These are phyloP conservation scores for Mycocentrospora acerina DNA, from an alignment of 2,329 filamentous ascomycete genomes.

Conservation along the genomic window DNA sequence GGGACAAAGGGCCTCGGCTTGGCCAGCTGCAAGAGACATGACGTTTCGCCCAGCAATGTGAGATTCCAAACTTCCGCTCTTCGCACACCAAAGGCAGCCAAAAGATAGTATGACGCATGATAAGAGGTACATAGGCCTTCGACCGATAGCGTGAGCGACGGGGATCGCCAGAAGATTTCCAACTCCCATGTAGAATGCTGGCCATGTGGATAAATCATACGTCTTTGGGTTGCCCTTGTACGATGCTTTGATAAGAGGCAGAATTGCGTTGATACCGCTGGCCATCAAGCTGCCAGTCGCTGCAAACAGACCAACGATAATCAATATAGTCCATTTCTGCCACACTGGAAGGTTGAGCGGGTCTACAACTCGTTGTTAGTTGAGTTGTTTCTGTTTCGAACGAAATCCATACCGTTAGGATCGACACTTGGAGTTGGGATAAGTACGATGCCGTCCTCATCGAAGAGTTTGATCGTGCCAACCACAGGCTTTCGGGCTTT, in stretches of 20 bases:
- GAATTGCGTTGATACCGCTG: slow-evolving; percentile 12
- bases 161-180: slow-evolving; percentile 12
- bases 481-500: slow-evolving; percentile 14
- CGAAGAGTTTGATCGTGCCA: slow-evolving; percentile 10
- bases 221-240: slow-evolving; percentile 8
- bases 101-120: slow-evolving; percentile 10
- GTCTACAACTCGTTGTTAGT: slow-evolving; percentile 1
- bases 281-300: slow-evolving; percentile 11
- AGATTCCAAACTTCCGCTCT: slow-evolving; percentile 6
- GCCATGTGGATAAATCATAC: slow-evolving; percentile 11
- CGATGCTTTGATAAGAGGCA: slow-evolving; percentile 6
- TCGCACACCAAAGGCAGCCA: slow-evolving; percentile 11
- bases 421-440: slow-evolving; percentile 12
- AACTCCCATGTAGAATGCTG: slow-evolving; percentile 14
- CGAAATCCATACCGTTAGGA: slow-evolving; percentile 9
- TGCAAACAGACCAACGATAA: slow-evolving; percentile 12
- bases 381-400: background rate
- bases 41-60: slow-evolving; percentile 13
- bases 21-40: slow-evolving; percentile 14
- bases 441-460: slow-evolving; percentile 12
- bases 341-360: slow-evolving; percentile 11
- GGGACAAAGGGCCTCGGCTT: slow-evolving; percentile 12
- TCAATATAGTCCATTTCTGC: slow-evolving; percentile 12
- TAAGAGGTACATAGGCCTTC: slow-evolving; percentile 10
- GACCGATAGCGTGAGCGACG: slow-evolving; percentile 11